A percentile compares a stretch with the other conserved stretches of the same genome.
These are phyloP conservation scores for Ceratobasidium sp. DNA, from an alignment of 1,284 basidiomycete genomes.

Conservation along the genomic window DNA sequence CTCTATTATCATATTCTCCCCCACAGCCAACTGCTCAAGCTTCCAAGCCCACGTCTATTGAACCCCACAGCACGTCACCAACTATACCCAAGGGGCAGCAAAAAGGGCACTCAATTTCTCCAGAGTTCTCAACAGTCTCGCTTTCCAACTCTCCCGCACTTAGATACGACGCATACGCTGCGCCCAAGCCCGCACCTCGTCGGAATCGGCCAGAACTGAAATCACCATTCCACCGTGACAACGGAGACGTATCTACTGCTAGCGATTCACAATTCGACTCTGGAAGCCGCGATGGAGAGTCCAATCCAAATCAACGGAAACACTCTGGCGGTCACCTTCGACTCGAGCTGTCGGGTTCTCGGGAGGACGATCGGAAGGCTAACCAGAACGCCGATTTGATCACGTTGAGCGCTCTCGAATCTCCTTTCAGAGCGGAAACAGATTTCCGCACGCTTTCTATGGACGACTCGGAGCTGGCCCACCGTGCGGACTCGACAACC, in stretches of 20 bases:
- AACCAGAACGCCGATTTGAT: slow-evolving; percentile 34
- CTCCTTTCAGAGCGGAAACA: slow-evolving; percentile 28
- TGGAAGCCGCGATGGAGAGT: background rate
- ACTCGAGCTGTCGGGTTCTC: background rate
- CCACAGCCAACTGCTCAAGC: background rate
- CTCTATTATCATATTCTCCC: background rate
- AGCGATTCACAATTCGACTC: background rate
- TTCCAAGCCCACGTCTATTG: background rate
- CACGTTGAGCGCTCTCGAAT: slow-evolving; percentile 25
- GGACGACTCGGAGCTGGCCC: background rate
- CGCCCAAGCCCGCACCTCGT: slow-evolving; percentile 18
- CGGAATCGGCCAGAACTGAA: background rate
- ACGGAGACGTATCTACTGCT: background rate
- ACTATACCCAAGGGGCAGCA: no score
- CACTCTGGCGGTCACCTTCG: background rate
- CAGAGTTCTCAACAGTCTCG: slow-evolving; percentile 20
- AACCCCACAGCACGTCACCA: no score
- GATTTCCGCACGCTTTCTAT: slow-evolving; percentile 23
- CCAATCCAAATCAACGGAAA: background rate
- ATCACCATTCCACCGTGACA: slow-evolving; percentile 10
- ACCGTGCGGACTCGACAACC: slow-evolving; percentile 7
- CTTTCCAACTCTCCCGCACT: slow-evolving; percentile 26
- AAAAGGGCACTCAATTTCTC: no score
- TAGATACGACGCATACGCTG: slow-evolving; percentile 30
- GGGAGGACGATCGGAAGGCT: background rate